Evolutionary conservation across 2,329 filamentous ascomycete genomes (phyloP).

Genomic region (Blastomyces emzantsi): DNA sequence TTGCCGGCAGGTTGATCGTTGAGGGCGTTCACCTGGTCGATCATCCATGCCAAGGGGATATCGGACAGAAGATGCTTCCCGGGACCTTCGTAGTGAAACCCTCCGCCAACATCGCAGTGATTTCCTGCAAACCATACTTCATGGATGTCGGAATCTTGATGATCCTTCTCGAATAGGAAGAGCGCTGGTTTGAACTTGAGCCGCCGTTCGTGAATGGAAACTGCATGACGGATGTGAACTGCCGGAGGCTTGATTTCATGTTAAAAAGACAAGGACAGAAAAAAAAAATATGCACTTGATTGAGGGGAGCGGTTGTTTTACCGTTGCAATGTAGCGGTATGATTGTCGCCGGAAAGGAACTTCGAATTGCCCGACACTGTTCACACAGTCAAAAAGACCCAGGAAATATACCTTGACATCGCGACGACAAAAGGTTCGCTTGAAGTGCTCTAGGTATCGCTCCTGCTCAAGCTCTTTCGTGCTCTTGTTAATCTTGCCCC

Average conservation of each 20-base stretch:
- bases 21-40: slow-evolving; percentile 36
- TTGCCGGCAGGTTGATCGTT: slow-evolving; percentile 19
- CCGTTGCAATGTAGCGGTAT: slow-evolving; percentile 28
- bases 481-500: slow-evolving; percentile 22
- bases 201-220: slow-evolving; percentile 46
- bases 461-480: slow-evolving; percentile 15
- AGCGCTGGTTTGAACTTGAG: slow-evolving; percentile 49
- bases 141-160: slow-evolving; percentile 34
- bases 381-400: slow-evolving; percentile 49
- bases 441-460: slow-evolving; percentile 37
- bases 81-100: slow-evolving; percentile 36
- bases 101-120: slow-evolving; percentile 48
- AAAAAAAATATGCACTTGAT: slow-evolving; percentile 16
- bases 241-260: slow-evolving; percentile 31
- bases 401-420: slow-evolving; percentile 45
- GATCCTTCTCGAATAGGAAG: slow-evolving; percentile 24
- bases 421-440: slow-evolving; percentile 41
- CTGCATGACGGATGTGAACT: slow-evolving; percentile 43
- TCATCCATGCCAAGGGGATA: slow-evolving; percentile 46
- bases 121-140: slow-evolving; percentile 51
- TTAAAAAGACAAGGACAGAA: background rate
- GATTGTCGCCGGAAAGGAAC: slow-evolving; percentile 33
- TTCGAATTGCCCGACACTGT: slow-evolving; percentile 36
- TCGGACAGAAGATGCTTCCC: slow-evolving; percentile 37
- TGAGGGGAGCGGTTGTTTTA: slow-evolving; percentile 23